Percentiles rank a stretch among this genome's conserved stretches.
These are phyloP conservation scores for Rhizophagus clarus DNA, from an alignment of 192 early-diverging fungal species.

Conservation along the genomic window DNA sequence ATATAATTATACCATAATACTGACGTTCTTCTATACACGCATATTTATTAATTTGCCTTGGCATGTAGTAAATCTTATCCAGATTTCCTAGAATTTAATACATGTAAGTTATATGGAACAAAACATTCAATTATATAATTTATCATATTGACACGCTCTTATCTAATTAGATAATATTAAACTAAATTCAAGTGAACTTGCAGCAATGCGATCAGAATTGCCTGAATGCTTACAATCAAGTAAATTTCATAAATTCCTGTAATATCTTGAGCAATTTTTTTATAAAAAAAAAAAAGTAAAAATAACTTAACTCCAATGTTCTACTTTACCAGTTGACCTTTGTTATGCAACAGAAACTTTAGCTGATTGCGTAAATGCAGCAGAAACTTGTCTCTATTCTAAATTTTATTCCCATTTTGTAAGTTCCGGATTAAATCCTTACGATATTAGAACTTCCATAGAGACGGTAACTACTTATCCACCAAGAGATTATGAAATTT, in stretches of 20 bases:
- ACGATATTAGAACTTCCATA: constrained; percentile 66
- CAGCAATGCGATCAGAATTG: constrained; percentile 34
- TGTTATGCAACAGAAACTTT: constrained; percentile 1
- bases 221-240: constrained; percentile 6
- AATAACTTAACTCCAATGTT: not conserved
- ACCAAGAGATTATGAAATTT: constrained; percentile 62
- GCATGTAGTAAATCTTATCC: constrained; percentile 39
- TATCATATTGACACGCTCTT: constrained; percentile 21
- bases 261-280: not conserved
- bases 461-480: constrained; percentile 42
- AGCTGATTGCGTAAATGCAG: constrained; percentile 34
- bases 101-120: constrained; percentile 38
- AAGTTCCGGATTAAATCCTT: constrained; percentile 53
- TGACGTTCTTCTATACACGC: no score
- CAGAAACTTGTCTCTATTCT: constrained; percentile 42
- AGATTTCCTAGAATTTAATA: constrained; percentile 35
- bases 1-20: no score
- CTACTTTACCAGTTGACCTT: not conserved
- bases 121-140: no score
- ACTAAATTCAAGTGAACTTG: constrained; percentile 56
- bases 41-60: no score
- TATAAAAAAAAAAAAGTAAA: no score
- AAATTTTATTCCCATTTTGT: constrained; percentile 1
- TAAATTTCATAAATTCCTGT: not conserved
- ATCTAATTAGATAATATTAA: constrained; percentile 47